These are phyloP conservation scores for Agastache rugosa DNA, from an alignment of 257 asterid species.

Conservation along the genomic window DNA sequence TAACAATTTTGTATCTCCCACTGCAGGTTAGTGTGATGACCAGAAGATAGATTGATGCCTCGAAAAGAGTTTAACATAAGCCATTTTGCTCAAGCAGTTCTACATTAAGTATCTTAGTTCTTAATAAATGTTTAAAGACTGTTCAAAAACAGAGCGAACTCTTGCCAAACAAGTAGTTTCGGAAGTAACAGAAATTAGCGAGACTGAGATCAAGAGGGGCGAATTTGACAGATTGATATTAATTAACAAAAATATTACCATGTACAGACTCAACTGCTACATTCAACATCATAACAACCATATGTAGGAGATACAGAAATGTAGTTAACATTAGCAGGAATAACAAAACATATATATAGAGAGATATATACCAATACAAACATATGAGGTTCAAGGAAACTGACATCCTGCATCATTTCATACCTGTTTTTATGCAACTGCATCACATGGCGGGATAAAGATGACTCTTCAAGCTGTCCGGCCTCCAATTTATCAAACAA, in stretches of 20 bases:
- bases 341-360: background rate
- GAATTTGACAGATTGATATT: background rate
- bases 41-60: background rate
- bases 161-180: background rate
- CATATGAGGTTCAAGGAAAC: slow-evolving; percentile 9
- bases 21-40: background rate
- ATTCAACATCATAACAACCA: background rate
- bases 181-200: background rate
- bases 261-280: background rate
- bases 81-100: background rate
- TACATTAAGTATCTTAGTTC: background rate
- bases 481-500: slow-evolving; percentile 75
- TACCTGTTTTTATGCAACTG: slow-evolving; percentile 79
- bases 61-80: background rate
- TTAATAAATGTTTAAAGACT: background rate
- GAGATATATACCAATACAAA: background rate
- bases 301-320: background rate
- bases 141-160: background rate
- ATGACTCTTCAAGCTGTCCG: slow-evolving; percentile 60
- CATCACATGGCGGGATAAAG: slow-evolving; percentile 62
- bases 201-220: background rate
- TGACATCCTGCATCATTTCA: background rate
- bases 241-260: background rate
- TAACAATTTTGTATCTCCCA: background rate
- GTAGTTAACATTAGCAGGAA: slow-evolving; percentile 6